These are phyloP conservation scores for Didymella sp. DNA, from an alignment of 2,329 filamentous ascomycete species.

Conservation along the genomic window DNA sequence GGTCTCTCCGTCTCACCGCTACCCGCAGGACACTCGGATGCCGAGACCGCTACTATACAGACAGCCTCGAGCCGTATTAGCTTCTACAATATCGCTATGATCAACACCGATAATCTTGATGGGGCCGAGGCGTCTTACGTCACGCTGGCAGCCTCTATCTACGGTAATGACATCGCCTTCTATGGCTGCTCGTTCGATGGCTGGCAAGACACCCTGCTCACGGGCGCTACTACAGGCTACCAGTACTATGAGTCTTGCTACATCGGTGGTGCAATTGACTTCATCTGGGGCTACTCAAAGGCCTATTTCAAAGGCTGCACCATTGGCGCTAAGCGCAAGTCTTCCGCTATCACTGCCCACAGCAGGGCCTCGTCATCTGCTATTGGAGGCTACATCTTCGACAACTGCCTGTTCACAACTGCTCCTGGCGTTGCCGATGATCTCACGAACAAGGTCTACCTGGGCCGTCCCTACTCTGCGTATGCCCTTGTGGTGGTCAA, in stretches of 20 bases:
- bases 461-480: slow-evolving; percentile 59
- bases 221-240: slow-evolving; percentile 52
- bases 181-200: slow-evolving; percentile 62
- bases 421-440: slow-evolving; percentile 45
- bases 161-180: slow-evolving; percentile 60
- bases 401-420: slow-evolving; percentile 56
- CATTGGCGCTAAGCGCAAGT: slow-evolving; percentile 51
- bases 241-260: slow-evolving; percentile 63
- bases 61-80: slow-evolving; percentile 58
- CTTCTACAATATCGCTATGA: slow-evolving; percentile 67
- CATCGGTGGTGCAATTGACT: slow-evolving; percentile 65
- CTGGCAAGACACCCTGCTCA: slow-evolving; percentile 60
- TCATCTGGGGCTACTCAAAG: slow-evolving; percentile 62
- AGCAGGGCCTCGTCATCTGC: slow-evolving; percentile 29
- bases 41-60: slow-evolving; percentile 58
- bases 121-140: slow-evolving; percentile 53
- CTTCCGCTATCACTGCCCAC: slow-evolving; percentile 42
- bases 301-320: slow-evolving; percentile 60
- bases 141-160: slow-evolving; percentile 60
- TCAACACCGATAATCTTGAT: slow-evolving; percentile 42
- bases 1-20: slow-evolving; percentile 52
- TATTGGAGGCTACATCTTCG: slow-evolving; percentile 60
- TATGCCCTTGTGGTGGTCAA: slow-evolving; percentile 60
- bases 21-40: slow-evolving; percentile 52
- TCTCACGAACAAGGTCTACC: slow-evolving; percentile 51